Base-by-base conservation (phyloP, 2,329 filamentous ascomycete species). In the Aureobasidium musti region DNA sequence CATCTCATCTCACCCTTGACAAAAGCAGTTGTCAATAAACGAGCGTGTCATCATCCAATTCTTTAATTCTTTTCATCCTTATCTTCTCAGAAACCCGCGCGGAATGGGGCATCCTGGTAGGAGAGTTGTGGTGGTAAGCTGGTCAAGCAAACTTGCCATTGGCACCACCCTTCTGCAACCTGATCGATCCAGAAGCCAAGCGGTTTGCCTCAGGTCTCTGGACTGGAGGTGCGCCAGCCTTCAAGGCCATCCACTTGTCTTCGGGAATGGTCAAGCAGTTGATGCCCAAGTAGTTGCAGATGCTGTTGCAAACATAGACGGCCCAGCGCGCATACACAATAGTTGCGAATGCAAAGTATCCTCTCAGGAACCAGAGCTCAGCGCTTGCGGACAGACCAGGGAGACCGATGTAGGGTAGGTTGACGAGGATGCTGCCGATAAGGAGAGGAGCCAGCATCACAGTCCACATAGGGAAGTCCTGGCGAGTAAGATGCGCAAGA, bases 401-500 rank as follows among this genome's bases (percentile, higher is more conserved):
- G 19, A 95, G 80, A 1, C 91, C 92, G 50, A 97, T 76, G 54
- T 86, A 84, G 5, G 94, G 94, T 65, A 97, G 80, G 79, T 98
- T 97, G 26, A 86, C 89, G 47, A 98, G 80, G 1, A 94, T 74
- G 7, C 92, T 93, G 63, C 95, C 95, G 60, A 91, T 90, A 56
- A 97, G 84, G 45, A 99, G 87, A 8, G 95, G 95, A 39, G 86
- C 87, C 43, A 98, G 84, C 85, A 98, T 91, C 57, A 95, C 85
- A 13, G 95, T 98, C 92, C 93, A 98, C 84, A 91, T 96, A 1
- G 95, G 95, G 79, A 98, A 99, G 3, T 94, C 91, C 77, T 98
- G 95, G 69, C 87, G 87, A 1, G 95, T 95, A 61, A 99, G 83
- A 78, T 99, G 95, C 2, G 95, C 94, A 21, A 99, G 87, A 75